Evolutionary conservation across 169 alveolate genomes (phyloP).

Genomic region (Cryptosporidium baileyi): DNA sequence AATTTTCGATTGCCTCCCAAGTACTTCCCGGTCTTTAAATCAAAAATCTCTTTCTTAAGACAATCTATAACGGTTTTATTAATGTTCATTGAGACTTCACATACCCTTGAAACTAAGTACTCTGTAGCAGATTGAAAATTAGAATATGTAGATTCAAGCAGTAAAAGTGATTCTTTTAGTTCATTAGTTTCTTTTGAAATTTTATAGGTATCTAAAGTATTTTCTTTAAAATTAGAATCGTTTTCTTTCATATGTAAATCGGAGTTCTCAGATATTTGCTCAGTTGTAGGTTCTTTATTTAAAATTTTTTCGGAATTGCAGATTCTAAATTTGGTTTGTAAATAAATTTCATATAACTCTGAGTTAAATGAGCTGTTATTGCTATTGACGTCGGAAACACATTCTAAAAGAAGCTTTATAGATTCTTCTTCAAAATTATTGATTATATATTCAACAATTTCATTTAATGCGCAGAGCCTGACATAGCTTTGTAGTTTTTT

Average conservation of each 20-base stretch:
- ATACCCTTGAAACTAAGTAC: conserved; percentile 23
- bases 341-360: background rate
- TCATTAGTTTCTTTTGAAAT: background rate
- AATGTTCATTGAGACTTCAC: conserved; percentile 21
- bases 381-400: background rate
- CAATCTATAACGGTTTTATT: background rate
- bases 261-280: background rate
- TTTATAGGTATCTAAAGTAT: background rate
- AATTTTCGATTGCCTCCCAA: background rate
- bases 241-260: background rate
- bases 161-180: background rate
- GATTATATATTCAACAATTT: background rate
- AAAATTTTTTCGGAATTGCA: background rate
- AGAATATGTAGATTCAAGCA: background rate
- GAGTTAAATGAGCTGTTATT: background rate
- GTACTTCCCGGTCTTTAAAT: conserved; percentile 1
- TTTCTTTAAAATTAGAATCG: background rate
- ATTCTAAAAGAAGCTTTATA: background rate
- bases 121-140: background rate
- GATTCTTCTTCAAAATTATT: background rate
- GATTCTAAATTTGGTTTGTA: background rate
- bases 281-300: background rate
- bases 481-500: background rate
- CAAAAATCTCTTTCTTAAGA: background rate
- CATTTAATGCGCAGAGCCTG: background rate